phyloP scores from a whole-genome alignment of 108 stramenopile species.

The Aurantiochytrium sp. region DNA sequence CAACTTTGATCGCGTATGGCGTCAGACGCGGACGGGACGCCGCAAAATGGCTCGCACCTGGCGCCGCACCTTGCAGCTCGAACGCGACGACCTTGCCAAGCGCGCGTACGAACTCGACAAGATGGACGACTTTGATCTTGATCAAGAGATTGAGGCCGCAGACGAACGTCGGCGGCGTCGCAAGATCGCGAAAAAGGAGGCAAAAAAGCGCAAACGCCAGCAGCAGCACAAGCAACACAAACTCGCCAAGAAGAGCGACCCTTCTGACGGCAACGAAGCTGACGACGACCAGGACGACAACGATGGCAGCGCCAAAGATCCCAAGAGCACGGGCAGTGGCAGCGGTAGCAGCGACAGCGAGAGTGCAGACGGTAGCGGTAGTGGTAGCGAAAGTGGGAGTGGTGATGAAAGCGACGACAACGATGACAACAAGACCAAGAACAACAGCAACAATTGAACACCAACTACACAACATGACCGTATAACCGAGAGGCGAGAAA shows the following conservation, averaged over 20 bases:
- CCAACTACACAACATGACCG: not conserved
- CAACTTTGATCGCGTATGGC: slow-evolving; percentile 90
- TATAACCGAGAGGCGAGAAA: no score
- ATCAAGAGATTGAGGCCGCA: slow-evolving; percentile 47
- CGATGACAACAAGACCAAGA: not conserved
- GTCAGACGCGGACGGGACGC: slow-evolving; percentile 73
- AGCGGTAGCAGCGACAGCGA: not conserved
- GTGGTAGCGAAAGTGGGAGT: not conserved
- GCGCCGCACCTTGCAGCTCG: slow-evolving; percentile 36
- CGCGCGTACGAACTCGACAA: slow-evolving; percentile 66
- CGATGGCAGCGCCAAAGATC: not conserved
- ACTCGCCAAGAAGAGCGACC: not conserved
- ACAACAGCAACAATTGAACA: not conserved
- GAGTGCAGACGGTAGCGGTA: not conserved
- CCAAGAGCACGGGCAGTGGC: not conserved
- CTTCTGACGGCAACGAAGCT: not conserved
- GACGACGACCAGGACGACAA: not conserved
- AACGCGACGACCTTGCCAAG: slow-evolving; percentile 60
- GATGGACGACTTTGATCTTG: slow-evolving; percentile 74
- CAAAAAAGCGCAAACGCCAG: not conserved
- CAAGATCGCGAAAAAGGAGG: not conserved
- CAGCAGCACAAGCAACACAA: not conserved
- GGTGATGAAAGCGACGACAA: not conserved
- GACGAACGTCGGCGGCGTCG: slow-evolving; percentile 23
- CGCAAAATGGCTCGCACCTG: slow-evolving; percentile 88